These are phyloP conservation scores for Claviceps capensis DNA, from an alignment of 2,329 filamentous ascomycete genomes.

Conservation along the genomic window DNA sequence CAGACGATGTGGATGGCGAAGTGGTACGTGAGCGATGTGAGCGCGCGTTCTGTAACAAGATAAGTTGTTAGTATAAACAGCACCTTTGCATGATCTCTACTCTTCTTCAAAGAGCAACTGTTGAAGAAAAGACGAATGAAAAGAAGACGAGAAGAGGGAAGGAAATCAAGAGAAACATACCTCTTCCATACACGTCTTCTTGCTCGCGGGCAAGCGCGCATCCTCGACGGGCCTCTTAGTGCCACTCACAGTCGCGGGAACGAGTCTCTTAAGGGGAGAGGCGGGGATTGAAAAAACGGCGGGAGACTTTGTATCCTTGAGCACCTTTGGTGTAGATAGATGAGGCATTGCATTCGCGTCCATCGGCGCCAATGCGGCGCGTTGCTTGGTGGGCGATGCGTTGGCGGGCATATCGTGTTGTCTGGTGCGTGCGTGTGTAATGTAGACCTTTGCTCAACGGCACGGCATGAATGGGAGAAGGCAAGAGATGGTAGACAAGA, in stretches of 20 bases:
- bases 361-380: constrained; percentile 33
- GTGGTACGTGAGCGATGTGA: constrained; percentile 14
- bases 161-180: constrained; percentile 9
- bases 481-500: not conserved
- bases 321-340: constrained; percentile 11
- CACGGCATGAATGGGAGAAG: not conserved
- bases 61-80: constrained; percentile 4
- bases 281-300: constrained; percentile 1
- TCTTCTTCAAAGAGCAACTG: not conserved
- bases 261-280: constrained; percentile 7
- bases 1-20: constrained; percentile 31
- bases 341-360: constrained; percentile 29
- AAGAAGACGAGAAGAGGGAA: not conserved
- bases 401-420: not conserved
- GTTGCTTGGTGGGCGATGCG: constrained; percentile 29
- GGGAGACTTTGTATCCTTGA: constrained; percentile 5
- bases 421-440: not conserved
- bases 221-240: constrained; percentile 15
- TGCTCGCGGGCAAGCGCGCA: constrained; percentile 11
- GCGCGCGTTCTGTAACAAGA: constrained; percentile 2
- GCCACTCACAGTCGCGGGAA: constrained; percentile 6
- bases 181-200: constrained; percentile 22
- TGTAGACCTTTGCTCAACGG: not conserved
- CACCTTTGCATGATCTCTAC: not conserved
- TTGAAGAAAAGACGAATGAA: not conserved